These are phyloP conservation scores for Paracorniculantispora psalliotae DNA, from an alignment of 2,329 filamentous ascomycete genomes.

Conservation along the genomic window DNA sequence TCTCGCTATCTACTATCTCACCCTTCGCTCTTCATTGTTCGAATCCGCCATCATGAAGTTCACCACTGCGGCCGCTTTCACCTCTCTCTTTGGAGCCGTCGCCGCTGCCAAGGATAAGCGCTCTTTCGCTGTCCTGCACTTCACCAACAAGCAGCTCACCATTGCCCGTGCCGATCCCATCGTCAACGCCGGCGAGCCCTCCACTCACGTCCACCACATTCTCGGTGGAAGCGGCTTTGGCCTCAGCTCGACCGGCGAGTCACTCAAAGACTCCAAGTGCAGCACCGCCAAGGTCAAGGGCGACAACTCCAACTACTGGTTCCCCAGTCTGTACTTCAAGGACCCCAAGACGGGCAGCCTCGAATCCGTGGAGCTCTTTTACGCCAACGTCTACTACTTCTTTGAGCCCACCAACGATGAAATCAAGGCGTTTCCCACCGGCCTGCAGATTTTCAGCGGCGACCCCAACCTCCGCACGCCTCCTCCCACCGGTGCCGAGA, in stretches of 20 bases:
- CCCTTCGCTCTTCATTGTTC: not conserved
- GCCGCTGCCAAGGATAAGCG: constrained; percentile 39
- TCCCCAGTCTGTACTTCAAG: constrained; percentile 64
- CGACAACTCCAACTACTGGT: constrained; percentile 75
- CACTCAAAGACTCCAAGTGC: constrained; percentile 58
- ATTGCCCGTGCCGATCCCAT: constrained; percentile 64
- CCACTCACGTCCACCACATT: constrained; percentile 64
- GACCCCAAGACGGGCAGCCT: constrained; percentile 59
- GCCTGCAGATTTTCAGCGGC: constrained; percentile 67
- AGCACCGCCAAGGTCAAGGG: constrained; percentile 64
- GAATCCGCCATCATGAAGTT: constrained; percentile 31
- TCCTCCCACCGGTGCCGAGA: constrained; percentile 46
- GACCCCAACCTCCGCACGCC: constrained; percentile 53
- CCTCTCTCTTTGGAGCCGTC: constrained; percentile 35
- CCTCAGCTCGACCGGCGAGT: constrained; percentile 55
- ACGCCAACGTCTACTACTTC: constrained; percentile 75
- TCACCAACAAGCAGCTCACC: constrained; percentile 60
- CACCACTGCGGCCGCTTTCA: constrained; percentile 25
- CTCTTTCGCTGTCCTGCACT: constrained; percentile 65
- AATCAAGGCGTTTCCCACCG: constrained; percentile 63
- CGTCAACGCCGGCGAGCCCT: constrained; percentile 53
- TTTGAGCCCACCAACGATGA: constrained; percentile 61
- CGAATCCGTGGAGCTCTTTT: constrained; percentile 62
- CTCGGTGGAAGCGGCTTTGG: constrained; percentile 67
- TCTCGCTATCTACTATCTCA: not conserved